Evolutionary conservation across 1,284 basidiomycete species (phyloP).

Genomic region (Heimioporus retisporus): DNA sequence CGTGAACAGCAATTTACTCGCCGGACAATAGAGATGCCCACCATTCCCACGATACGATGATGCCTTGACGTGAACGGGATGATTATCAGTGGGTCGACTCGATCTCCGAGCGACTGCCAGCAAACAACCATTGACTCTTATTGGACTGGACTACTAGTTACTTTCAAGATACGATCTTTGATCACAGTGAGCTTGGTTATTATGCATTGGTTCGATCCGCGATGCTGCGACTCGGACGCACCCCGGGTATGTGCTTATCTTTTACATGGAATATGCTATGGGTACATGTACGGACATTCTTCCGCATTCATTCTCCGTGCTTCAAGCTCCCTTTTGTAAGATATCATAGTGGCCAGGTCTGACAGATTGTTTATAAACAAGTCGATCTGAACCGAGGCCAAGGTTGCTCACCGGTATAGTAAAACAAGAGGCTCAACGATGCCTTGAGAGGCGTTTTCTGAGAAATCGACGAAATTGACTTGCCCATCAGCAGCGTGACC

Average conservation of each 20-base stretch:
- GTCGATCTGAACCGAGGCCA: background rate
- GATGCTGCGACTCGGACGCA: background rate
- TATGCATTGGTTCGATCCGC: too few relatives aligned
- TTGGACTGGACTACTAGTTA: too few relatives aligned
- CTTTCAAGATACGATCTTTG: too few relatives aligned
- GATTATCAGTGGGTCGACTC: background rate
- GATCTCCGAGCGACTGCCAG: background rate
- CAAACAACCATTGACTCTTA: too few relatives aligned
- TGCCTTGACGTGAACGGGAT: background rate
- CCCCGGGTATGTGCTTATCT: constrained; percentile 16
- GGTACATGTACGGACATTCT: background rate
- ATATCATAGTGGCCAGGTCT: constrained; percentile 87
- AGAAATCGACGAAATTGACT: constrained; percentile 81
- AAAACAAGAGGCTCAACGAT: constrained; percentile 64
- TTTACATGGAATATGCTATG: constrained; percentile 20
- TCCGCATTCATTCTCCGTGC: background rate
- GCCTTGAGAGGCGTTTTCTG: constrained; percentile 48
- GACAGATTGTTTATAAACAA: constrained; percentile 18
- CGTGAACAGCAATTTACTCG: background rate
- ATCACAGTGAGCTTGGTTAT: too few relatives aligned
- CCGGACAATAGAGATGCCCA: background rate
- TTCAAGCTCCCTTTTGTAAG: constrained; percentile 45
- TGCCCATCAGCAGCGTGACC: constrained; percentile 55
- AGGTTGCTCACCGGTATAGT: constrained; percentile 74
- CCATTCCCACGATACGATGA: background rate